Evolutionary conservation across 768 basidiomycete genomes (phyloP), one percentile per base, ranked within the genome.

Genomic region (Piloderma croceum): DNA sequence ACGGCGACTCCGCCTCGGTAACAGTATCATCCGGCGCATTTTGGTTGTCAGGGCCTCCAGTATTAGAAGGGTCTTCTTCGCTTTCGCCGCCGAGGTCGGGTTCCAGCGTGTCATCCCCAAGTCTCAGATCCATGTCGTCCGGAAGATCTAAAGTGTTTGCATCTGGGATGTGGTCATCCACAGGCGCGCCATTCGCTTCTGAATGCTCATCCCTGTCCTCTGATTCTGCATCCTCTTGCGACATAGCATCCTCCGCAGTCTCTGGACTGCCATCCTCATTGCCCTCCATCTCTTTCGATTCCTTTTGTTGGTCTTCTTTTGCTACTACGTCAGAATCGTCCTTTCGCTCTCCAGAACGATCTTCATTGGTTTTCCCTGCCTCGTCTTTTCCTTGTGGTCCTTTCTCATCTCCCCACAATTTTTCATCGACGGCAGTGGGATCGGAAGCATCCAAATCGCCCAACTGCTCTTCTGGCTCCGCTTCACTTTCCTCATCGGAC

Each of bases 351-450:
- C 68, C 65, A 25, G 80, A 78, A 49, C 70, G 74, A 46, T 87
- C 80, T 46, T 85, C 64, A 41, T 79, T 65, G 18, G 73, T 65
- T 56, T 80, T 77, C 34, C 77, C 74, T 20, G 61, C 61, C n/a
- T 69, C 59, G 17, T 71, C 63, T 11, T 70, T 55, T 36, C 78
- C 71, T 20, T 75, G 69, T 4, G 77, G 71, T 10, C 76, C 76
- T 36, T 69, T 61, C 50, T 94, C 84, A 47, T 93, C 88, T 15
- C 87, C 91, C 94, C 96, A 98, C 49, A 99, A 68, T 66, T 98
- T 97, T 65, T 99, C 94, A 55, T 98, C 94, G 12, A 96, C 76
- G 1, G 83, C 81, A 19, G 78, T 71, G 7, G 89, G 84, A 63
- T 97, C 94, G 13, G 75, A 67, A 2, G 80, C 74, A 62, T 94